These are phyloP conservation scores for Xylaria venustula DNA, from an alignment of 495 filamentous ascomycete species.

Conservation along the genomic window DNA sequence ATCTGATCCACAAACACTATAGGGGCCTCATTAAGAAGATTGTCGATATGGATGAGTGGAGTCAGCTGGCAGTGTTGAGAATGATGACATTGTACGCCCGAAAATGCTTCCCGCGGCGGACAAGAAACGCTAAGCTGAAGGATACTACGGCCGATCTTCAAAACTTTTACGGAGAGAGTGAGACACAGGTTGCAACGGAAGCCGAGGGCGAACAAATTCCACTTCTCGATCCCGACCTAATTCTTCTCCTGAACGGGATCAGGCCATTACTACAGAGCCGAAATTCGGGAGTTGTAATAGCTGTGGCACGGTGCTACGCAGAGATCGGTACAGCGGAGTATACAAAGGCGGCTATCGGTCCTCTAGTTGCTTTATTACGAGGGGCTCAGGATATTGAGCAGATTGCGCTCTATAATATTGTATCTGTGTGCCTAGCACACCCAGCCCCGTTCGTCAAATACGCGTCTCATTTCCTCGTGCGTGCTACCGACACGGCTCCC, in stretches of 20 bases:
- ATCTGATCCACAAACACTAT: slow-evolving; percentile 89
- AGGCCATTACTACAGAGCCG: slow-evolving; percentile 84
- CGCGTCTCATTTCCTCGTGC: slow-evolving; percentile 81
- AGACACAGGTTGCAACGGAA: slow-evolving; percentile 42
- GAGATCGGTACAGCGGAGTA: slow-evolving; percentile 77
- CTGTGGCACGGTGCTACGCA: slow-evolving; percentile 79
- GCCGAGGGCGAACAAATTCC: slow-evolving; percentile 56
- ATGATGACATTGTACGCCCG: slow-evolving; percentile 82
- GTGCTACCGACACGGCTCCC: slow-evolving; percentile 73
- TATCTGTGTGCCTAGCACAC: slow-evolving; percentile 72
- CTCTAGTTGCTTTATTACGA: slow-evolving; percentile 79
- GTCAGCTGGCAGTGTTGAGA: slow-evolving; percentile 77
- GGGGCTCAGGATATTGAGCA: slow-evolving; percentile 83
- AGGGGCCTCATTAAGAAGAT: slow-evolving; percentile 79
- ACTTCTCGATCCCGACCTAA: slow-evolving; percentile 77
- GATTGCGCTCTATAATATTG: slow-evolving; percentile 89
- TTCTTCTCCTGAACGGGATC: slow-evolving; percentile 75
- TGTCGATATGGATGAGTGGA: slow-evolving; percentile 99
- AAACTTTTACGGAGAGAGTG: slow-evolving; percentile 71
- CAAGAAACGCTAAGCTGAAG: slow-evolving; percentile 46
- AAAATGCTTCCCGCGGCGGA: slow-evolving; percentile 80
- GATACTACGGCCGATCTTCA: slow-evolving; percentile 46
- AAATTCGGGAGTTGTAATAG: slow-evolving; percentile 88
- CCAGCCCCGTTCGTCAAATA: slow-evolving; percentile 80
- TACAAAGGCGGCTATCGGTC: slow-evolving; percentile 69